Evolutionary conservation across 2,329 filamentous ascomycete species (phyloP), one percentile per base, ranked within the genome.

Genomic region (Pleurostoma richardsiae): DNA sequence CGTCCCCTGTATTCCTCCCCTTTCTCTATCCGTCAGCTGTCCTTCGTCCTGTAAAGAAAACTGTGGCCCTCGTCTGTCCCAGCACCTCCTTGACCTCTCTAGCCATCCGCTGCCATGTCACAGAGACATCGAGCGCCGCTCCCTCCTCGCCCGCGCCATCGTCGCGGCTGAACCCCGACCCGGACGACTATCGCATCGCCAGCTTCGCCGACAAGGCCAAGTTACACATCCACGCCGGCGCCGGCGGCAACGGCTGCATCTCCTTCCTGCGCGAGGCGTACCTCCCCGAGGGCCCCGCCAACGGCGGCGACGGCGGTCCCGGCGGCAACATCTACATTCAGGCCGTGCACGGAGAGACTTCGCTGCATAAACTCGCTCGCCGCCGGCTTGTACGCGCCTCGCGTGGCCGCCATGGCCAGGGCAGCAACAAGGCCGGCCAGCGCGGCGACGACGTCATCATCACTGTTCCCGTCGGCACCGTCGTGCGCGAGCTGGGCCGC

Each of bases 321-420:
- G 94, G 94, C 51, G 94, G 94, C 38, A 95, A 87, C 58, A 76
- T 99, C 54, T 97, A 95, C 65, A 95, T 99, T 48, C 92, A 97
- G 68, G 91, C 94, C 6, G 83, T 95, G 2, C 83, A 87, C 46
- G 90, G 90, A 49, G 88, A 97, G 67, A 97, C 90, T 0, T 96
- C 90, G 45, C 70, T 99, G 51, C 91, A 97, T 69, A 97, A 96
- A 69, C 75, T 99, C 7, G 86, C 89, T 1, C 78, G 92, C 39
- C 76, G 85, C 55, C 83, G 88, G 2, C 80, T 90, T 46, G 67
- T 92, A 43, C 85, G 86, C 49, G 89, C 88, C 0, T 85, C 83
- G 2, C 74, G 83, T 54, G 89, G 89, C n/a, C 86, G 78, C 62
- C 85, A 88, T 58, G 89, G 89, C 0, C 83, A 88, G 60, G 89